Conservation (phyloP, 2,329 filamentous ascomycete genomes). For the Aspergillus puulaauensis region DNA sequence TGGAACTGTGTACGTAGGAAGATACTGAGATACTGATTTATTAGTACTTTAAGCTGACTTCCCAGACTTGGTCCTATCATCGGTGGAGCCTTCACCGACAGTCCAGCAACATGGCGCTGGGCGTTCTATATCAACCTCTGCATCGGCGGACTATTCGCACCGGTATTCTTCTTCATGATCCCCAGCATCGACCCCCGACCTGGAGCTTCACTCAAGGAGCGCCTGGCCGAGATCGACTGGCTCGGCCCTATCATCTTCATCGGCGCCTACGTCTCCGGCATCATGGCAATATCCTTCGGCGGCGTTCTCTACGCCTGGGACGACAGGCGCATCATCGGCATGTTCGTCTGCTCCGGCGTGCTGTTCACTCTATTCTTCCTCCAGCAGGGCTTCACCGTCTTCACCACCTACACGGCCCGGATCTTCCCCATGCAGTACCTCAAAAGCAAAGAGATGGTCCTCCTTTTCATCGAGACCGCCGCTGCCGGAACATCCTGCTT, state of each 20-base stretch:
- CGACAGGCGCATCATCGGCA: slow-evolving; percentile 23
- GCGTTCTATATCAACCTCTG: background rate
- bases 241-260: slow-evolving; percentile 47
- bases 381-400: slow-evolving; percentile 35
- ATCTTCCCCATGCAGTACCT: slow-evolving; percentile 53
- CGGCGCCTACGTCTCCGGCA: slow-evolving; percentile 41
- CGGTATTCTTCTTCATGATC: slow-evolving; percentile 48
- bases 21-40: too few species aligned
- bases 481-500: slow-evolving; percentile 37
- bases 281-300: slow-evolving; percentile 54
- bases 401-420: slow-evolving; percentile 44
- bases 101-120: background rate
- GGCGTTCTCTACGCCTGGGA: slow-evolving; percentile 52
- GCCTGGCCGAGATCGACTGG: slow-evolving; percentile 42
- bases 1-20: slow-evolving; percentile 25
- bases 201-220: slow-evolving; percentile 19
- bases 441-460: slow-evolving; percentile 31
- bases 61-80: slow-evolving; percentile 29
- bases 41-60: background rate
- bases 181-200: slow-evolving; percentile 26
- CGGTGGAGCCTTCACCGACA: slow-evolving; percentile 13
- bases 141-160: slow-evolving; percentile 41
- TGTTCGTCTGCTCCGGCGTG: slow-evolving; percentile 47
- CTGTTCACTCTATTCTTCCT: slow-evolving; percentile 45
- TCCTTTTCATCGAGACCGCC: slow-evolving; percentile 45